Conservation (phyloP, 192 early-diverging fungal genomes). For the Dimargaris cristalligena region DNA sequence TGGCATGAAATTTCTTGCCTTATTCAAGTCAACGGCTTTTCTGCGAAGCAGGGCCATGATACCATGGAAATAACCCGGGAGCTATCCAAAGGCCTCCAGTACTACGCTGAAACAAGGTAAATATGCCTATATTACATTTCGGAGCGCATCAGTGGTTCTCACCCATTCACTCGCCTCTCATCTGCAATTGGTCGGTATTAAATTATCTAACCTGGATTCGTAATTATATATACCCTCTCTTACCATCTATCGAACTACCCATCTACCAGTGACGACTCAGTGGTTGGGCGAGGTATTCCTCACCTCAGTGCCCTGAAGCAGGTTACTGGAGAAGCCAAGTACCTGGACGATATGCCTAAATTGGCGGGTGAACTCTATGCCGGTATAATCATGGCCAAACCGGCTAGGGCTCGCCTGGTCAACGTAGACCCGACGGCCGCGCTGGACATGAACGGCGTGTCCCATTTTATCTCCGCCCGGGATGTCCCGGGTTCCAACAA, state of each 20-base stretch:
- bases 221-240: no score
- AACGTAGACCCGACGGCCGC: constrained; percentile 40
- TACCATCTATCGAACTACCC: no score
- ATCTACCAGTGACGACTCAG: constrained; percentile 15
- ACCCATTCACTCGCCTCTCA: no score
- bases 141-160: no score
- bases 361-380: constrained; percentile 48
- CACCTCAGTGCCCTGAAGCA: constrained; percentile 69
- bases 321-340: constrained; percentile 66
- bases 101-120: not conserved
- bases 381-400: constrained; percentile 44
- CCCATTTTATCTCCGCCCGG: constrained; percentile 39
- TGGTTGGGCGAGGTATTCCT: constrained; percentile 49
- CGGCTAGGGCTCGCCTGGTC: constrained; percentile 50
- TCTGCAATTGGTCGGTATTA: no score
- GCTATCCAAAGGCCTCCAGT: constrained; percentile 13
- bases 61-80: constrained; percentile 4
- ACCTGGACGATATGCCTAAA: constrained; percentile 68
- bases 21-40: not conserved
- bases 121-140: no score
- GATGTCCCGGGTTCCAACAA: constrained; percentile 53
- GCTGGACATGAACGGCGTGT: constrained; percentile 42
- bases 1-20: constrained; percentile 30
- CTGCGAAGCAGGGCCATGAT: not conserved
- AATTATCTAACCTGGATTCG: no score